phyloP scores from a whole-genome alignment of 202 grass and related monocot species.

The Eragrostis tef region DNA sequence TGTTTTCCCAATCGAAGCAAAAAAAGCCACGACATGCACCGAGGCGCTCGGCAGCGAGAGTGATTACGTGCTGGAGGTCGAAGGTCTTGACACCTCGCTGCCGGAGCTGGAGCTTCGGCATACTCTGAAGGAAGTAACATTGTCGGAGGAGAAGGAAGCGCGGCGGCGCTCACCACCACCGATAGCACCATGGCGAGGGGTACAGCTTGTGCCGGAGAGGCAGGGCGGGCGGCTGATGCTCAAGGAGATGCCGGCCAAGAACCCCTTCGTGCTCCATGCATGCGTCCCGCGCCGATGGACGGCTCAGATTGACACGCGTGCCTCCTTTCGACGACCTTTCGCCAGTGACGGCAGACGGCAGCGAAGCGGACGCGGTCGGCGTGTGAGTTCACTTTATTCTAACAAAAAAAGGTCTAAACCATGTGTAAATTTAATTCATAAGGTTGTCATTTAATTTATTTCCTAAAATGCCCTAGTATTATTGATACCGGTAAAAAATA shows the following conservation, averaged over 20 bases:
- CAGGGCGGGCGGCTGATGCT: neutral
- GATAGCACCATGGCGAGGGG: neutral
- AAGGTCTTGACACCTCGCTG: neutral
- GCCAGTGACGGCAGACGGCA: no score
- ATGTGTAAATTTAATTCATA: no score
- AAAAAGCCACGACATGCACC: neutral
- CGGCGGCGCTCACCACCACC: neutral
- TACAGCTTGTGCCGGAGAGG: neutral
- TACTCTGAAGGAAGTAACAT: neutral
- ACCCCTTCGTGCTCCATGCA: neutral
- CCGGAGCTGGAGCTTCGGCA: no score
- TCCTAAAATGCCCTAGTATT: no score
- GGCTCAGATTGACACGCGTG: neutral
- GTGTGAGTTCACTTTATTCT: no score
- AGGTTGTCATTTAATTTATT: no score
- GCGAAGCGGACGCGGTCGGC: no score
- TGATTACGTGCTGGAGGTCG: no score
- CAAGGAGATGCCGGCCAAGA: neutral
- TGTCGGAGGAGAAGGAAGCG: neutral
- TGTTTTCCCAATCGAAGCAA: no score
- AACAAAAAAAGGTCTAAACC: no score
- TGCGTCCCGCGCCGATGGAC: neutral
- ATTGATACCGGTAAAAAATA: no score
- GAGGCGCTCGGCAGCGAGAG: conserved; percentile 1
- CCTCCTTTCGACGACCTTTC: no score